A percentile compares a stretch with the other conserved stretches of the same genome.
These are phyloP conservation scores for Cryphonectria nitschkei DNA, from an alignment of 2,329 filamentous ascomycete genomes.

Conservation along the genomic window DNA sequence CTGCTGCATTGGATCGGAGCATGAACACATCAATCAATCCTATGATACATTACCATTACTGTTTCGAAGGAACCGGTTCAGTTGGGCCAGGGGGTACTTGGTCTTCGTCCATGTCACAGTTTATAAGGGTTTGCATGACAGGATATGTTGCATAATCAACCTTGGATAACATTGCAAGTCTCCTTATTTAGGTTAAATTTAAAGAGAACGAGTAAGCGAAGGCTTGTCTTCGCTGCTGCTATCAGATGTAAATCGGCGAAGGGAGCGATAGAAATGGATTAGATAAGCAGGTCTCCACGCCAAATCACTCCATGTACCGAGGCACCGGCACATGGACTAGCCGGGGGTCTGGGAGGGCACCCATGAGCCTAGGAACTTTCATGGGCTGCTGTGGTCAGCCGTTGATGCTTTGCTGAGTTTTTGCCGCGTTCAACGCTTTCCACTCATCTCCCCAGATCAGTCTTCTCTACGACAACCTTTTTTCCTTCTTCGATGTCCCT, in stretches of 20 bases:
- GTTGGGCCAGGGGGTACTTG: not conserved
- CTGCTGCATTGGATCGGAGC: not conserved
- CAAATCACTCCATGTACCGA: not conserved
- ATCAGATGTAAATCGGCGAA: slow-evolving; percentile 9
- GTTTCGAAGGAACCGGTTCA: not conserved
- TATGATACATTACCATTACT: not conserved
- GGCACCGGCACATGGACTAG: not conserved
- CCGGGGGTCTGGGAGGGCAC: not conserved
- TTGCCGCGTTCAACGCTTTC: slow-evolving; percentile 7
- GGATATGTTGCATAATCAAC: not conserved
- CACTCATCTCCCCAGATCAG: not conserved
- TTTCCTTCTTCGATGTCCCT: not conserved
- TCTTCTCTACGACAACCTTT: not conserved
- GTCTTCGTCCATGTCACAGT: not conserved
- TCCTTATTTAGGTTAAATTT: not conserved
- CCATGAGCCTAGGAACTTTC: not conserved
- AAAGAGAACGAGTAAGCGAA: not conserved
- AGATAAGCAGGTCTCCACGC: not conserved
- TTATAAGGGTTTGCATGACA: not conserved
- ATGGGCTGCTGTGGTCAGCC: not conserved
- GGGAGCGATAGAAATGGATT: not conserved
- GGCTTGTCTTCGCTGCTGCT: not conserved
- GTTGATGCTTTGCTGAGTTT: slow-evolving; percentile 2
- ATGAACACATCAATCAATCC: not conserved
- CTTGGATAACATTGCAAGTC: not conserved